These are phyloP conservation scores for Rhodotorula diobovata DNA, from an alignment of 768 basidiomycete species.

Conservation along the genomic window DNA sequence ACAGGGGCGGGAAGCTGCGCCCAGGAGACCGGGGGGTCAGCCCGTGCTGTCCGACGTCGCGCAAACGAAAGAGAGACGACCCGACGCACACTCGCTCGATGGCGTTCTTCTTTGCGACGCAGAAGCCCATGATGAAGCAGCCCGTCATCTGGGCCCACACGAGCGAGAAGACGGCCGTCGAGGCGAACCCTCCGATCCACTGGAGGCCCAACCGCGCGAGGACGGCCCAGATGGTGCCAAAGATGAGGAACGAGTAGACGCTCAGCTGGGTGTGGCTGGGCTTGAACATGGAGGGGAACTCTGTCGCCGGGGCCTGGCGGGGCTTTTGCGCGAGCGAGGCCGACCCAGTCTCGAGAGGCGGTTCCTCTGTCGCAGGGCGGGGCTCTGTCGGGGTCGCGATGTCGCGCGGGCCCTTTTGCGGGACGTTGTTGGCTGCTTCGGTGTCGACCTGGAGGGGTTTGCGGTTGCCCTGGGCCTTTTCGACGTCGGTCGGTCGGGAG, in stretches of 20 bases:
- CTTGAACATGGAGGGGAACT: slow-evolving; percentile 44
- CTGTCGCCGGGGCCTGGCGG: slow-evolving; percentile 1
- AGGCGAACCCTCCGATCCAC: slow-evolving; percentile 69
- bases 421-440: not conserved
- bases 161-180: slow-evolving; percentile 70
- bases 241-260: slow-evolving; percentile 69
- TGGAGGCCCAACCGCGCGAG: slow-evolving; percentile 73
- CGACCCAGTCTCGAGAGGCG: slow-evolving; percentile 12
- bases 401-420: not conserved
- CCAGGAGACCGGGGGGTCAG: not conserved
- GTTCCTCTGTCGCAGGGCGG: not conserved
- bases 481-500: not conserved
- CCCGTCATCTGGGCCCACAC: slow-evolving; percentile 82
- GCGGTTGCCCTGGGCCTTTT: no score
- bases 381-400: not conserved
- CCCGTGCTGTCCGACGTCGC: not conserved
- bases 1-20: slow-evolving; percentile 77
- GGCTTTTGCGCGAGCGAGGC: not conserved
- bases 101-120: slow-evolving; percentile 64
- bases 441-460: not conserved
- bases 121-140: slow-evolving; percentile 86
- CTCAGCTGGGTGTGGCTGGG: slow-evolving; percentile 55
- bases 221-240: slow-evolving; percentile 77
- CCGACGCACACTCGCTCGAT: slow-evolving; percentile 67
- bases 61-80: not conserved